A percentile compares a stretch with the other conserved stretches of the same genome.
These are phyloP conservation scores for Zanthoxylum bungeanum DNA, from an alignment of 345 rosid species.

Conservation along the genomic window DNA sequence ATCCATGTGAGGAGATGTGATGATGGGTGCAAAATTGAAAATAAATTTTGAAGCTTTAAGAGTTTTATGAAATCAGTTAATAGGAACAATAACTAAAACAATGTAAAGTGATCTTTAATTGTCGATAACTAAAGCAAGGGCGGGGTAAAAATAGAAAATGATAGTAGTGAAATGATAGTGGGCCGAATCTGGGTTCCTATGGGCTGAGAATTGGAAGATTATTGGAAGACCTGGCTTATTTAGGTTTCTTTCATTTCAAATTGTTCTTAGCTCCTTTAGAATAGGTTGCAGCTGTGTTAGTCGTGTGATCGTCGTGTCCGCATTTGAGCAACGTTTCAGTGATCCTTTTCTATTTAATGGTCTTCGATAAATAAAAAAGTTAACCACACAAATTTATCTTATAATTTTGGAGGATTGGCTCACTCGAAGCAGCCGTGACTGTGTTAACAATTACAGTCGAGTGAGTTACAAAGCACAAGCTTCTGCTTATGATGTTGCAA, in stretches of 20 bases:
- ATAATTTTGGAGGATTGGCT: not conserved
- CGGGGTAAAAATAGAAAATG: not conserved
- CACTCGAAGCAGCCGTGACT: too few species aligned
- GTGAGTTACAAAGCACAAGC: slow-evolving; percentile 16
- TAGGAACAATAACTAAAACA: not conserved
- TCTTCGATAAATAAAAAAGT: too few species aligned
- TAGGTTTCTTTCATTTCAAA: too few species aligned
- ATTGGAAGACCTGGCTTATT: too few species aligned
- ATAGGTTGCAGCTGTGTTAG: too few species aligned
- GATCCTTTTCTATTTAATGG: too few species aligned
- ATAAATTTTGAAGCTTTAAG: not conserved
- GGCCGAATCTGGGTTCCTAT: too few species aligned
- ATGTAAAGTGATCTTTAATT: slow-evolving; percentile 4
- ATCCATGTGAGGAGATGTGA: not conserved
- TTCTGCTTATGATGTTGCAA: slow-evolving; percentile 6
- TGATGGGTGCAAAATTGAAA: not conserved
- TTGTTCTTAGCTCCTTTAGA: too few species aligned
- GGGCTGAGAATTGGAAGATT: too few species aligned
- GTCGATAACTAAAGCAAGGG: not conserved
- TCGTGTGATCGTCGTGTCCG: too few species aligned
- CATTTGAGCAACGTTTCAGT: too few species aligned
- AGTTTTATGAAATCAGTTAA: not conserved
- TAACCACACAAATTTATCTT: not conserved
- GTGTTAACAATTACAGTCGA: too few species aligned
- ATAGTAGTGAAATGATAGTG: not conserved